These are phyloP conservation scores for Verbena officinalis DNA, from an alignment of 257 asterid genomes.

Conservation along the genomic window DNA sequence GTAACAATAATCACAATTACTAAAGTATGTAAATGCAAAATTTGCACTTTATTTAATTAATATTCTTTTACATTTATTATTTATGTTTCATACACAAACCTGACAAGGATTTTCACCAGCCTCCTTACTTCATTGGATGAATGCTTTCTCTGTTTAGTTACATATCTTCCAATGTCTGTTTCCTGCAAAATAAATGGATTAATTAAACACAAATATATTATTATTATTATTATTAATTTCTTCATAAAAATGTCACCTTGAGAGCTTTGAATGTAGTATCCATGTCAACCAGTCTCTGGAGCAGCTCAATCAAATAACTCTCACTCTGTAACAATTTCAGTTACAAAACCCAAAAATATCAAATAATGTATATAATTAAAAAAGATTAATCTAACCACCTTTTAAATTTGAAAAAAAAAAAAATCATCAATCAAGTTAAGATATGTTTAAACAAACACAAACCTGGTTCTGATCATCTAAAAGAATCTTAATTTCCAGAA, in stretches of 20 bases:
- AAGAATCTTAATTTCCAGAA: slow-evolving; percentile 46
- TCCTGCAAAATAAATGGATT: slow-evolving; percentile 31
- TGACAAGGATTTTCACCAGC: slow-evolving; percentile 52
- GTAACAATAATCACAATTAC: slow-evolving; percentile 7
- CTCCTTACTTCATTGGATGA: slow-evolving; percentile 51
- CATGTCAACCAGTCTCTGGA: slow-evolving; percentile 52
- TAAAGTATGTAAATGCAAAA: slow-evolving; percentile 1
- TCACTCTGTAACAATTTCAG: slow-evolving; percentile 35
- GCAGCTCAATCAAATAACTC: slow-evolving; percentile 41
- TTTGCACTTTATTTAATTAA: neutral
- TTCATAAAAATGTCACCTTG: slow-evolving; percentile 37
- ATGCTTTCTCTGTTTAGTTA: slow-evolving; percentile 49
- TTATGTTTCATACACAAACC: slow-evolving; percentile 37
- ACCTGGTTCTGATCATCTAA: slow-evolving; percentile 51
- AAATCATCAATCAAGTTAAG: no score
- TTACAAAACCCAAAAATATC: neutral
- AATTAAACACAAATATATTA: no score
- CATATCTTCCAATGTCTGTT: slow-evolving; percentile 62
- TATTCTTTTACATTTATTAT: no score
- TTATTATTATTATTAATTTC: neutral
- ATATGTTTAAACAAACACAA: neutral
- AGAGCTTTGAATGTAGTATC: slow-evolving; percentile 48
- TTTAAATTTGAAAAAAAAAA: no score
- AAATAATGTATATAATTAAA: no score
- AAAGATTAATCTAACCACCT: no score